Conservation (phyloP, 345 rosid species). For the Fremontodendron californicum region DNA sequence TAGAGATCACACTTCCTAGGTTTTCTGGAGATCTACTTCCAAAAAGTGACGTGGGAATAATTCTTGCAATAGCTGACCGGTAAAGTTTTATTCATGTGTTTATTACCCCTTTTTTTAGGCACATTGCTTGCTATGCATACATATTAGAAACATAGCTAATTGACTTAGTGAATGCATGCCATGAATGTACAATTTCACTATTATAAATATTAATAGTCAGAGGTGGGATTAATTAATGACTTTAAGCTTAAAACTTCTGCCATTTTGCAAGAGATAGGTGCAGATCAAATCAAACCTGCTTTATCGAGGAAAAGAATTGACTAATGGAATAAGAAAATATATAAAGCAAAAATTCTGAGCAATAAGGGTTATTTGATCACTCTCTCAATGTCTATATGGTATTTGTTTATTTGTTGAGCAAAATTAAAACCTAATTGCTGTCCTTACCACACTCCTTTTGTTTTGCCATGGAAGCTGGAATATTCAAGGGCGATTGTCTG, state of each 20-base stretch:
- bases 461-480: background rate
- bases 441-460: background rate
- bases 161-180: background rate
- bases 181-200: background rate
- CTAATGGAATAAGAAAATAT: background rate
- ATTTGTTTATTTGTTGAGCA: background rate
- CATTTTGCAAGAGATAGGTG: background rate
- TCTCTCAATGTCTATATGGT: background rate
- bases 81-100: slow-evolving; percentile 27
- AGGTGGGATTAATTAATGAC: background rate
- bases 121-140: slow-evolving; percentile 1
- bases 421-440: background rate
- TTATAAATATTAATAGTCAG: background rate
- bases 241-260: slow-evolving; percentile 3
- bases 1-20: slow-evolving; percentile 82
- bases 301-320: background rate
- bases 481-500: background rate
- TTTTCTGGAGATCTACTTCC: slow-evolving; percentile 90
- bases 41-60: slow-evolving; percentile 73
- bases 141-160: background rate
- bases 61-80: slow-evolving; percentile 94
- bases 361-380: background rate
- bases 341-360: background rate
- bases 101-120: slow-evolving; percentile 3
- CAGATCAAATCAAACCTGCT: background rate